Base-by-base conservation (phyloP, 441 rosid species). In the Populus hybrid region DNA sequence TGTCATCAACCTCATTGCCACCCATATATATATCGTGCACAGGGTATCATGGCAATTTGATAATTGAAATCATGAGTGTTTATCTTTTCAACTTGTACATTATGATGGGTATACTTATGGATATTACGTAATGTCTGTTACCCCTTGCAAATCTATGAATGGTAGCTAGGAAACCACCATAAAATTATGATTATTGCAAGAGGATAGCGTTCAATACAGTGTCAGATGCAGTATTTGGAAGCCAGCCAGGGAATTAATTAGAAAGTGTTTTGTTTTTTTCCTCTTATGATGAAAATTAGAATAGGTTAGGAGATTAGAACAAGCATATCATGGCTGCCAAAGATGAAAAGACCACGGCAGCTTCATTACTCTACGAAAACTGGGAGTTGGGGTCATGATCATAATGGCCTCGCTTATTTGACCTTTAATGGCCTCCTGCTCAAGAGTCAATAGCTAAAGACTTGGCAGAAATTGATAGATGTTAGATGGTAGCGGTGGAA, bases 41-140 rank as follows among this genome's bases (percentile, higher is more conserved):
- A 57, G 64, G 64, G 64, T n/a, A 57, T 57, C 24, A 57, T n/a
- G 64, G 14, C 28, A 63, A 63, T 30, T 80, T 77, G 75, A 81
- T 83, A 68, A 73, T 72, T 1, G 42, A 67, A 23, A 36, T 23
- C 50, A 42, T 32, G 59, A 36, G 57, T 26, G 19, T 67, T 7
- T 18, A 67, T 5, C 70, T 70, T 73, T 77, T 84, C 85, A 82
- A 80, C 80, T 36, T 71, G 69, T 75, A 40, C 69, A 85, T 78
- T 85, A 82, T 82, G 50, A 40, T 11, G 11, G 0, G n/a, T 26
- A 9, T 67, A 34, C 32, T 34, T 42, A 65, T 75, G 70, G 73
- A 26, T 12, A 57, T 79, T 75, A 59, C 71, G 36, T 73, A 71
- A 79, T 69, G 26, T 57, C 14, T 11, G 50, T 3, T 12, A 3